Evolutionary conservation across 106 monocot genomes (phyloP).

Genomic region (Dendrobium chrysotoxum): DNA sequence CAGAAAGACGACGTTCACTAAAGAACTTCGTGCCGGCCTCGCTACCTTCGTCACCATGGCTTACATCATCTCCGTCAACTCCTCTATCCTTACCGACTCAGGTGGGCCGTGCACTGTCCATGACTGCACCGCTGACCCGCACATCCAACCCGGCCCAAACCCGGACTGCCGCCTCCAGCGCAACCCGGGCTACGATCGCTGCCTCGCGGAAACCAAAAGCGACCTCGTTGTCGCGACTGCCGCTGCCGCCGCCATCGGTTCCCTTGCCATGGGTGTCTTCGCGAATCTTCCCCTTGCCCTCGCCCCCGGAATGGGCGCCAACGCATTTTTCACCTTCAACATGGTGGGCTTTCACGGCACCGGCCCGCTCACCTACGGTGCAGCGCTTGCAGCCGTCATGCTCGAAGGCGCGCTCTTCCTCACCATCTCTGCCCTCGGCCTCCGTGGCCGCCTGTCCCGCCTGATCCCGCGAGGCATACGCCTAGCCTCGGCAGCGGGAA

Average conservation of each 20-base stretch:
- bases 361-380: conserved; percentile 39
- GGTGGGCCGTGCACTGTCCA: conserved; percentile 41
- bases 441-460: conserved; percentile 46
- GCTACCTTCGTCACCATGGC: conserved; percentile 73
- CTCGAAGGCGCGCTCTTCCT: conserved; percentile 51
- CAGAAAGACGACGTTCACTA: conserved; percentile 50
- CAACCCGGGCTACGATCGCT: conserved; percentile 21
- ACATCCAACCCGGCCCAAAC: neutral
- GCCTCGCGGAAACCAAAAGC: conserved; percentile 20
- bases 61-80: conserved; percentile 73
- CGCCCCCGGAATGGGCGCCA: conserved; percentile 70
- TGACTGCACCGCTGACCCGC: conserved; percentile 19
- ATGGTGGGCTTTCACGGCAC: conserved; percentile 66
- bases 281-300: conserved; percentile 66
- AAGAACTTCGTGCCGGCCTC: conserved; percentile 55
- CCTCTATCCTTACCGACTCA: conserved; percentile 56
- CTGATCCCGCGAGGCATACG: conserved; percentile 51
- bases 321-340: conserved; percentile 64
- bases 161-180: conserved; percentile 15
- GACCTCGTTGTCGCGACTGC: conserved; percentile 54
- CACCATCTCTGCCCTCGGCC: conserved; percentile 40
- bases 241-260: conserved; percentile 21
- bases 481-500: conserved; percentile 56
- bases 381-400: conserved; percentile 58
- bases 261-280: conserved; percentile 47